Evolutionary conservation across 78 protist genomes (phyloP).

Genomic region (Dictyostelium brefeldianum): DNA sequence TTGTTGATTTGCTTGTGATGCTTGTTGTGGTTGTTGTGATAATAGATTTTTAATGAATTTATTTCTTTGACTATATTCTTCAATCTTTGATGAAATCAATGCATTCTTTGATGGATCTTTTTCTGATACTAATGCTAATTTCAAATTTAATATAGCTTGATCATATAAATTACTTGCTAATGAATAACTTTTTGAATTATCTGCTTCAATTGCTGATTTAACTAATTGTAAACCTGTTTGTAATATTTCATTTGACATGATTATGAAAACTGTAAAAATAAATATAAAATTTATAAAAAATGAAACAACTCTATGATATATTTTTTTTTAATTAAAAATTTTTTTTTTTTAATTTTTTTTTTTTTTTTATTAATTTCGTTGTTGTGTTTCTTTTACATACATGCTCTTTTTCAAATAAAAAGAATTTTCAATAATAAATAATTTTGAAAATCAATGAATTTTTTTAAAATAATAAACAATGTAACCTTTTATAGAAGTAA

Average conservation of each 20-base stretch:
- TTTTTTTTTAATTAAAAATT: too few relatives aligned
- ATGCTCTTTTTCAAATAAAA: too few relatives aligned
- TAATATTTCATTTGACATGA: slow-evolving; percentile 60
- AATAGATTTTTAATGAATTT: slow-evolving; percentile 61
- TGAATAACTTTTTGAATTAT: slow-evolving; percentile 40
- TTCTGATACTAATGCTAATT: slow-evolving; percentile 52
- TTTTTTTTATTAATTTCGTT: background rate
- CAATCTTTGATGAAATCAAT: slow-evolving; percentile 44
- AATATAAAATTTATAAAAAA: too few relatives aligned
- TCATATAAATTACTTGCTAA: slow-evolving; percentile 59
- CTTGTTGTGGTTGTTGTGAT: slow-evolving; percentile 6
- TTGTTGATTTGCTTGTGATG: background rate
- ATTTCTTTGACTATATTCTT: slow-evolving; percentile 64
- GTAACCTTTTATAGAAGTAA: too few relatives aligned
- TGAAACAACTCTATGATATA: too few relatives aligned
- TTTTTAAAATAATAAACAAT: too few relatives aligned
- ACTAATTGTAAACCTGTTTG: slow-evolving; percentile 58
- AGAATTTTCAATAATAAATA: background rate
- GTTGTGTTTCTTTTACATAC: too few relatives aligned
- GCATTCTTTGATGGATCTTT: slow-evolving; percentile 53
- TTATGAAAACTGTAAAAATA: background rate
- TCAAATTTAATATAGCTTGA: slow-evolving; percentile 59
- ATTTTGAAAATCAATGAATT: background rate
- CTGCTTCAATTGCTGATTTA: slow-evolving; percentile 76
- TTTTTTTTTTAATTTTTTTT: background rate